Evolutionary conservation across 345 rosid genomes (phyloP).

Genomic region (Viola odorata): DNA sequence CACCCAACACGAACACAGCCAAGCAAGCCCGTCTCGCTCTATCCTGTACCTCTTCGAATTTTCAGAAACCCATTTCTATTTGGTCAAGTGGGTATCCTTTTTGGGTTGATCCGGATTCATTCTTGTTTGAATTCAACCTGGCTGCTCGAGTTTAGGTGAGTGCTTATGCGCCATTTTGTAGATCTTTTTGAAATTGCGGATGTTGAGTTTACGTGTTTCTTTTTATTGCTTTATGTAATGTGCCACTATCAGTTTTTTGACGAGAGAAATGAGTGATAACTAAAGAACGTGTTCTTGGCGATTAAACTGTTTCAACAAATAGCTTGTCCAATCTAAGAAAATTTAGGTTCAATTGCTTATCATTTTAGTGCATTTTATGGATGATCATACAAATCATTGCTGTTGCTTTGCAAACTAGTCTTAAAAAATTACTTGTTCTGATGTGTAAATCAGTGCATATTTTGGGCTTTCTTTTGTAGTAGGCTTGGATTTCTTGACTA

Average conservation of each 20-base stretch:
- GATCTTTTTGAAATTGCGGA: slow-evolving; percentile 17
- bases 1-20: too few relatives aligned
- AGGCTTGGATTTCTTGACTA: background rate
- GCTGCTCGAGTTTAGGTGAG: slow-evolving; percentile 27
- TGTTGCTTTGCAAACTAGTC: background rate
- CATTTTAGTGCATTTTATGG: background rate
- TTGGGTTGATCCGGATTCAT: slow-evolving; percentile 16
- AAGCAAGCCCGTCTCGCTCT: too few relatives aligned
- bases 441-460: background rate
- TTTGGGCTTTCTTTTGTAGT: slow-evolving; percentile 17
- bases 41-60: background rate
- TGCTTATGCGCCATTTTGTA: slow-evolving; percentile 11
- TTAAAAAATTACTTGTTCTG: background rate
- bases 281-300: background rate
- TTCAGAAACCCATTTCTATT: slow-evolving; percentile 9
- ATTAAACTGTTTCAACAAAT: background rate
- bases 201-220: background rate
- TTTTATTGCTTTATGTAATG: slow-evolving; percentile 2
- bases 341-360: background rate
- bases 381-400: slow-evolving; percentile 3
- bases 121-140: slow-evolving; percentile 16
- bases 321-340: background rate
- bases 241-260: slow-evolving; percentile 1
- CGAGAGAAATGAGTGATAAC: slow-evolving; percentile 1
- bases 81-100: slow-evolving; percentile 15